These are phyloP conservation scores for Tetrapisispora nanseiensis DNA, from an alignment of 805 yeast genomes.

Conservation along the genomic window DNA sequence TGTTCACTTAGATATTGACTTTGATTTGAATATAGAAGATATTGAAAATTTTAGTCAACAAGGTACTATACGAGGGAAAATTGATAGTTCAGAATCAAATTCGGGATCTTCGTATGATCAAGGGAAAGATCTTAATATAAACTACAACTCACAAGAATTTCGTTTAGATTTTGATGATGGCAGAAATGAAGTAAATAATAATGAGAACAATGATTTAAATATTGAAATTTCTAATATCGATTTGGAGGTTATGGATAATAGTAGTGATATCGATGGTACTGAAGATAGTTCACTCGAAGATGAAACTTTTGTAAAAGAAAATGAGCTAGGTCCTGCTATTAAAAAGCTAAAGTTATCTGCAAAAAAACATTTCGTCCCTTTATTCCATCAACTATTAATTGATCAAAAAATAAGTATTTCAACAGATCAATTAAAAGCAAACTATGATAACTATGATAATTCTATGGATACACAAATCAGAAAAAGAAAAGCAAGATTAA, in stretches of 20 bases:
- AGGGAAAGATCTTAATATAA: conserved; percentile 4
- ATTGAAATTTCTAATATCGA: conserved; percentile 6
- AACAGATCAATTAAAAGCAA: conserved; percentile 19
- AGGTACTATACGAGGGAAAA: conserved; percentile 11
- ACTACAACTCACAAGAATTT: conserved; percentile 7
- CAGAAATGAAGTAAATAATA: not conserved
- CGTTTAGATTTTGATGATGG: conserved; percentile 10
- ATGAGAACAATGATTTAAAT: not conserved
- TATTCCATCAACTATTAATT: conserved; percentile 1
- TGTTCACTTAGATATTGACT: conserved; percentile 21
- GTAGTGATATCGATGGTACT: conserved; percentile 1
- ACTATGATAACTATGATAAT: conserved; percentile 15
- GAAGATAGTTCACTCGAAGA: conserved; percentile 6
- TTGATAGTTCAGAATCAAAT: not conserved
- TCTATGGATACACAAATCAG: conserved; percentile 13
- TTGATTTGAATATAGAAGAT: conserved; percentile 24
- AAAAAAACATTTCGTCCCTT: not conserved
- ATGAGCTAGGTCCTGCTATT: conserved; percentile 6
- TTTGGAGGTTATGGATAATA: conserved; percentile 5
- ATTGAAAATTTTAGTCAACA: conserved; percentile 23
- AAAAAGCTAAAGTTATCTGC: conserved; percentile 5
- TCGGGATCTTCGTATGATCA: conserved; percentile 5
- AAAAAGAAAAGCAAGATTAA: not conserved
- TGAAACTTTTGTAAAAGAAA: conserved; percentile 3
- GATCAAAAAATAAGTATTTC: conserved; percentile 21